Evolutionary conservation across 1,139 yeast genomes (phyloP), one percentile per base, ranked within the genome.

Genomic region (Geotrichum australiense): DNA sequence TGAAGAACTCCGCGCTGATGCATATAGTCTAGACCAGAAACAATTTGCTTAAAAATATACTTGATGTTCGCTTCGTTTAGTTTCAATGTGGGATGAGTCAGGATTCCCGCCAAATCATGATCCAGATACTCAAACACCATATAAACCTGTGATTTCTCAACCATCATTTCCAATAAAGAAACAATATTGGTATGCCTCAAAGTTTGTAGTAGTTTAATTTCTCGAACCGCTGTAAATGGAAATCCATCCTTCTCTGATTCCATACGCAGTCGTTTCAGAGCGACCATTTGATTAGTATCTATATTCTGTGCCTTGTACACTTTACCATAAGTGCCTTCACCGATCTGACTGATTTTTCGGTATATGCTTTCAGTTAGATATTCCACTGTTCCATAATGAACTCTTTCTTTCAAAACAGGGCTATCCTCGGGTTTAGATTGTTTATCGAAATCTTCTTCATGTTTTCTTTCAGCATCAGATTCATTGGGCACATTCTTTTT

Each of bases 71-170:
- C 74, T 35, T 73, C 78, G 10, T 74, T 65, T 29, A 91, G 68
- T 10, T 59, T 59, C 43, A 89, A 71, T 19, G 76, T 78, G 1
- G 89, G 83, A 58, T 86, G 94, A 5, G 87, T 76, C 41, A 91
- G 65, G 35, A 91, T 70, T 0, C 97, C 98, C 2, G 95, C 80
- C 41, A 91, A 69, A 58, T 91, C 98, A 62, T 91, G 95, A 54
- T 86, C 94, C 71, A 91, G 78, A 56, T 91, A 91, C 51, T 89
- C 95, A 56, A 89, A 84, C 5, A 89, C 79, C 97, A 91, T 89
- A 57, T 77, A 86, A 8, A 89, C 79, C 41, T 78, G 78, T 46
- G 78, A 78, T 34, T 64, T 62, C 55, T 86, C 95, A 23, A 87
- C 82, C 91, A 91, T 86, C 74, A 91, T 87, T 62, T 91, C 98